These are phyloP conservation scores for Schwanniomyces yamadae DNA, from an alignment of 805 yeast species.

Conservation along the genomic window DNA sequence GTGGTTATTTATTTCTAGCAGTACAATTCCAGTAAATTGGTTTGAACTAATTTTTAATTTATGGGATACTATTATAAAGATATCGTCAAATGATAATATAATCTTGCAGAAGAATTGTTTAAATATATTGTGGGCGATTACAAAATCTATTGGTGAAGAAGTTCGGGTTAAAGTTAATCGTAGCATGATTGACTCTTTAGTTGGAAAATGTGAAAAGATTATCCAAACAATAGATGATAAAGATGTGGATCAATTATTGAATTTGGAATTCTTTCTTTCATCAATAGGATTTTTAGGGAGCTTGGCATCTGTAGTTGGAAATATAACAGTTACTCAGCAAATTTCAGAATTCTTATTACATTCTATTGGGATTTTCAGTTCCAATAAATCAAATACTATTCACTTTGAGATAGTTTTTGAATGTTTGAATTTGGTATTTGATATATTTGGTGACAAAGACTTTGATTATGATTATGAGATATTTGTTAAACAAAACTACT, in stretches of 20 bases:
- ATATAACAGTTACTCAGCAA: constrained; percentile 41
- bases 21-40: constrained; percentile 41
- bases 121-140: constrained; percentile 38
- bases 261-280: constrained; percentile 42
- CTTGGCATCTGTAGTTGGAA: constrained; percentile 47
- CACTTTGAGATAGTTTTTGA: constrained; percentile 50
- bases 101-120: constrained; percentile 31
- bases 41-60: constrained; percentile 21
- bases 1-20: constrained; percentile 50
- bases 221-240: constrained; percentile 1
- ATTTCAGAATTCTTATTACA: constrained; percentile 47
- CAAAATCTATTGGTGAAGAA: constrained; percentile 37
- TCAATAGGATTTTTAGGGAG: constrained; percentile 54
- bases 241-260: constrained; percentile 9
- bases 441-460: constrained; percentile 72
- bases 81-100: constrained; percentile 16
- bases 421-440: constrained; percentile 65
- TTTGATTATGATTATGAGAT: constrained; percentile 67
- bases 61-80: constrained; percentile 27
- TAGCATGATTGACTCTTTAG: constrained; percentile 25
- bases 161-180: constrained; percentile 22
- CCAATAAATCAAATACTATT: constrained; percentile 22
- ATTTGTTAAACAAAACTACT: constrained; percentile 56
- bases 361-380: constrained; percentile 15
- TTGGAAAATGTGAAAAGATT: constrained; percentile 18